phyloP scores from a whole-genome alignment of 2,329 filamentous ascomycete species.

The Hypoxylon sp. region DNA sequence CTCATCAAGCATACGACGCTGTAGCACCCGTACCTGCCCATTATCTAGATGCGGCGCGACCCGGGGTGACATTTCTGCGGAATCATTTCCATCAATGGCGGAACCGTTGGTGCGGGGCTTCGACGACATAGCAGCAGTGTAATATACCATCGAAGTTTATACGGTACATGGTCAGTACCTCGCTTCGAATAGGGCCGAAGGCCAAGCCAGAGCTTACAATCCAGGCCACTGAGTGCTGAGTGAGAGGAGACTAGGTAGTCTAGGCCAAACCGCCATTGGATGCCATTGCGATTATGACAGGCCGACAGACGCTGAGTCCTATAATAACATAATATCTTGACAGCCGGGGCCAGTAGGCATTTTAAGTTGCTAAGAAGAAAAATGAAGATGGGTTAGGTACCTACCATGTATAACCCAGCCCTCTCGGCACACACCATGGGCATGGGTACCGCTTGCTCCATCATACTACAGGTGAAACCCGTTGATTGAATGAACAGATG shows the following conservation, averaged over 20 bases:
- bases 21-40: no score
- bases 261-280: slow-evolving; percentile 13
- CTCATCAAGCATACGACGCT: neutral
- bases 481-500: no score
- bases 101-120: slow-evolving; percentile 4
- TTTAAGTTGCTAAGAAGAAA: neutral
- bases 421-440: slow-evolving; percentile 14
- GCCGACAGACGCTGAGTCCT: slow-evolving; percentile 14
- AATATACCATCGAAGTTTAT: neutral
- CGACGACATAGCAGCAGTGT: neutral
- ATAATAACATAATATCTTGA: slow-evolving; percentile 9
- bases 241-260: slow-evolving; percentile 12
- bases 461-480: neutral
- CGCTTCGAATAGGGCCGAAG: slow-evolving; percentile 16
- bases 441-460: neutral
- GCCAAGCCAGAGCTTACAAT: slow-evolving; percentile 10
- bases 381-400: slow-evolving; percentile 5
- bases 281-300: slow-evolving; percentile 15
- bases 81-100: slow-evolving; percentile 3
- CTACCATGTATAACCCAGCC: slow-evolving; percentile 6
- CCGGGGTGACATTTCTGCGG: neutral
- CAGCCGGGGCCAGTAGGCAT: slow-evolving; percentile 9
- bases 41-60: neutral
- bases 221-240: slow-evolving; percentile 14
- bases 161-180: slow-evolving; percentile 3